Evolutionary conservation across 164 flowering plant genomes (phyloP).

Genomic region (Stephania yunnanensis): DNA sequence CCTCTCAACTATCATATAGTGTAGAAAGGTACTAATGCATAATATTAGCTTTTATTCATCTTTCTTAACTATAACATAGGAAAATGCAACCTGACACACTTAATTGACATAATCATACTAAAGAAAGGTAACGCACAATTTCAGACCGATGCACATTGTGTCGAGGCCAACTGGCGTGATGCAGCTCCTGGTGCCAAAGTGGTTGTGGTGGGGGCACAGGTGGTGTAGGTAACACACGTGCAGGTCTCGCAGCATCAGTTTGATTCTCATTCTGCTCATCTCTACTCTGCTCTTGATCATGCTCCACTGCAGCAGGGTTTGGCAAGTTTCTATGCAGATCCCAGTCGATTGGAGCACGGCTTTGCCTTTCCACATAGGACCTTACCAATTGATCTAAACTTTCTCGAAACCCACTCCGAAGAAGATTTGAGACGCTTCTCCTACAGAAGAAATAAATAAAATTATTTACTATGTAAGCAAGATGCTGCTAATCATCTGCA

Average conservation of each 20-base stretch:
- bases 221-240: slow-evolving; percentile 36
- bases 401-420: slow-evolving; percentile 81
- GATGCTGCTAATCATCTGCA: background rate
- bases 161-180: slow-evolving; percentile 46
- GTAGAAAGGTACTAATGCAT: background rate
- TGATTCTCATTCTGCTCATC: slow-evolving; percentile 45
- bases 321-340: slow-evolving; percentile 44
- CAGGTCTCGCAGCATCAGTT: slow-evolving; percentile 26
- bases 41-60: background rate
- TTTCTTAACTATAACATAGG: background rate
- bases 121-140: slow-evolving; percentile 34
- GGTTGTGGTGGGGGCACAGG: slow-evolving; percentile 41
- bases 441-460: slow-evolving; percentile 32
- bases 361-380: slow-evolving; percentile 81
- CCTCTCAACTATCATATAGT: background rate
- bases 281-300: slow-evolving; percentile 42
- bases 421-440: slow-evolving; percentile 92
- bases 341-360: slow-evolving; percentile 55
- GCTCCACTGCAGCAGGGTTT: slow-evolving; percentile 25
- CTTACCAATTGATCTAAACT: slow-evolving; percentile 77
- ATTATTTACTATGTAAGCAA: background rate
- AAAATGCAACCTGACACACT: background rate
- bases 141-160: slow-evolving; percentile 52
- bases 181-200: slow-evolving; percentile 54
- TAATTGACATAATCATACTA: background rate